Evolutionary conservation across 2,329 filamentous ascomycete species (phyloP).

Genomic region (Hypoxylon sp.): DNA sequence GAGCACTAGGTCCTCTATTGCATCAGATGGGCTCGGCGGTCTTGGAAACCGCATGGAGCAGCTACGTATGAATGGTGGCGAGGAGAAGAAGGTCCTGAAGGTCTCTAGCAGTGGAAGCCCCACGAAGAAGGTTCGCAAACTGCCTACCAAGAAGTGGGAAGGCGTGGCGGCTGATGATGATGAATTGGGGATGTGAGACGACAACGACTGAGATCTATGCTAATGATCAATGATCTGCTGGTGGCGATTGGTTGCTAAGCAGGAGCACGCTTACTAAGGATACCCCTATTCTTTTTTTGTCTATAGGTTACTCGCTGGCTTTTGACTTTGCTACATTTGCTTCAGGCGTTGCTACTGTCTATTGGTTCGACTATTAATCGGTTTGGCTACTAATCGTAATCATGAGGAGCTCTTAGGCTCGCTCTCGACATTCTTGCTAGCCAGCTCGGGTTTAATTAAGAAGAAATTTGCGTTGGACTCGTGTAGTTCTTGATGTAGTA

Average conservation of each 20-base stretch:
- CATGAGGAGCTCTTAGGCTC: neutral
- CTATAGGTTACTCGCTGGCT: conserved; percentile 4
- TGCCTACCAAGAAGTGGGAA: conserved; percentile 65
- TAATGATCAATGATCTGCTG: neutral
- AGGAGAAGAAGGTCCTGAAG: conserved; percentile 42
- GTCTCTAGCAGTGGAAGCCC: conserved; percentile 58
- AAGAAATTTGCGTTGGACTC: neutral
- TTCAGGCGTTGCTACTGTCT: neutral
- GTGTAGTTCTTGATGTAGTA: neutral
- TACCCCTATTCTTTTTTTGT: conserved; percentile 27
- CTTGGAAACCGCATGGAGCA: conserved; percentile 64
- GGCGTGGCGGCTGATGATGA: conserved; percentile 55
- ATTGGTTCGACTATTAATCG: neutral
- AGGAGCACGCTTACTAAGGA: conserved; percentile 24
- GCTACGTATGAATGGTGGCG: conserved; percentile 59
- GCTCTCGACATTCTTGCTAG: neutral
- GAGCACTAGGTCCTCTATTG: conserved; percentile 38
- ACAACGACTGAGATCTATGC: neutral
- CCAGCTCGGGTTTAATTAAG: neutral
- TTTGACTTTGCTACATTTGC: conserved; percentile 8
- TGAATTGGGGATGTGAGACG: conserved; percentile 55
- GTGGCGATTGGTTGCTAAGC: conserved; percentile 1
- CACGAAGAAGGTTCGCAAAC: conserved; percentile 65
- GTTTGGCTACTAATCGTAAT: neutral
- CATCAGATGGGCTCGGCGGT: conserved; percentile 49